Evolutionary conservation across 2,329 filamentous ascomycete species (phyloP), one percentile per base, ranked within the genome.

Genomic region (Niveomyces coronatus): DNA sequence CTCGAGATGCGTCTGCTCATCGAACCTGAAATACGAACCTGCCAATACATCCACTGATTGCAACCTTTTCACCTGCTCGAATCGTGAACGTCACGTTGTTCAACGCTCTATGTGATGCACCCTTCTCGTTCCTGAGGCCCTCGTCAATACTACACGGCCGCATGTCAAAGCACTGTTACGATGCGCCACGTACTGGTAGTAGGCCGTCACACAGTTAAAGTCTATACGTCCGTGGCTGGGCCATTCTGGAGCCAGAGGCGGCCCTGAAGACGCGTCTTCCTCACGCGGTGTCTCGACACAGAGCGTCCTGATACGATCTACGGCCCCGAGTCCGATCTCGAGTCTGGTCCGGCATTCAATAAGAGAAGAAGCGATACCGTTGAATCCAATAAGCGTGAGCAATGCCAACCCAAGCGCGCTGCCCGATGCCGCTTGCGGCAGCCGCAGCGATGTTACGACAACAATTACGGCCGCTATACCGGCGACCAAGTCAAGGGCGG

Each of bases 401-500:
- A 30, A 9, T 6, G 28, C 28, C 15, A 30, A 17, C 11, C 28
- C 28, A 11, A 30, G n/a, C n/a, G 29, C 18, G 15, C 18, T 16
- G 14, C 18, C 31, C 4, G 31, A n/a, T 9, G 31, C 23, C 4
- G 19, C n/a, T 14, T 18, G 9, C 9, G n/a, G 17, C 19, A 14
- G 8, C 10, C 20, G 5, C 4, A 19, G 17, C 9, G 67, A 58
- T 1, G 62, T 60, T 2, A 69, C 49, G 8, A 60, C 51, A 4
- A 47, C 35, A 3, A 42, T 26, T 2, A 43, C 26, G 4, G 41
- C 37, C 1, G 65, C 63, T 19, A 70, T 55, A 5, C 37, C 38
- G 8, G 36, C 27, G 18, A 44, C 44, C 9, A 70, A 46, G 41
- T 69, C 63, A 8, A 70, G 44, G 3, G 64, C 63, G 2, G 69